A percentile compares a stretch with the other conserved stretches of the same genome.
These are phyloP conservation scores for Pachyrhizus erosus DNA, from an alignment of 306 rosid genomes.

Conservation along the genomic window DNA sequence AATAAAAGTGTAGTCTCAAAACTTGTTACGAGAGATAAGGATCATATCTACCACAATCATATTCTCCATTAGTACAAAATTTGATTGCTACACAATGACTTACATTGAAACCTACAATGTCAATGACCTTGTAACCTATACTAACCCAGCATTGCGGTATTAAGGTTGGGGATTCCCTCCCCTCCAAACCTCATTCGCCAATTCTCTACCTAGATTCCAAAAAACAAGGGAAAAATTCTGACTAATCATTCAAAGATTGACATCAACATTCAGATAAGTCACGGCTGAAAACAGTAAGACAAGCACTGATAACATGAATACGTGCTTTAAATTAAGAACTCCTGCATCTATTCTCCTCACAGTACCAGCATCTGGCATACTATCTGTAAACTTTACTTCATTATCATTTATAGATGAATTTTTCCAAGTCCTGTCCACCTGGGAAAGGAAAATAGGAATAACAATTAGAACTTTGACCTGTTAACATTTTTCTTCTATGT, in stretches of 20 bases:
- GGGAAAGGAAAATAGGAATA: slow-evolving; percentile 37
- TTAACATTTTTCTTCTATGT: slow-evolving; percentile 10
- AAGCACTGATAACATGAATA: slow-evolving; percentile 49
- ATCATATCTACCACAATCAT: background rate
- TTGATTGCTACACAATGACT: slow-evolving; percentile 37
- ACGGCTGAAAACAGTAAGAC: slow-evolving; percentile 59
- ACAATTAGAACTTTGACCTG: slow-evolving; percentile 8
- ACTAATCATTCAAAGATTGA: slow-evolving; percentile 21
- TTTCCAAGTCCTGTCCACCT: slow-evolving; percentile 51
- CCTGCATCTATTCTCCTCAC: slow-evolving; percentile 87
- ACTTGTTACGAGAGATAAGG: background rate
- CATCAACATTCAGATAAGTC: slow-evolving; percentile 48
- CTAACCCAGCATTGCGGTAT: background rate
- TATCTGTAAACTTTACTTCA: slow-evolving; percentile 40
- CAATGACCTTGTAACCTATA: slow-evolving; percentile 27
- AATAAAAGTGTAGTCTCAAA: background rate
- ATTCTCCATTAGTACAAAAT: slow-evolving; percentile 17
- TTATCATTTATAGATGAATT: slow-evolving; percentile 43
- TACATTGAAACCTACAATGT: slow-evolving; percentile 24
- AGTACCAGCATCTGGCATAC: slow-evolving; percentile 53
- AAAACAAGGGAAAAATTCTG: background rate
- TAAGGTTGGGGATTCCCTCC: background rate
- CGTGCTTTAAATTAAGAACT: slow-evolving; percentile 60
- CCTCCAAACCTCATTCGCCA: background rate
- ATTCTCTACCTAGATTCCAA: background rate